phyloP scores from a whole-genome alignment of 228 moss, liverwort and hornwort genomes.

The Sphagnum fallax region DNA sequence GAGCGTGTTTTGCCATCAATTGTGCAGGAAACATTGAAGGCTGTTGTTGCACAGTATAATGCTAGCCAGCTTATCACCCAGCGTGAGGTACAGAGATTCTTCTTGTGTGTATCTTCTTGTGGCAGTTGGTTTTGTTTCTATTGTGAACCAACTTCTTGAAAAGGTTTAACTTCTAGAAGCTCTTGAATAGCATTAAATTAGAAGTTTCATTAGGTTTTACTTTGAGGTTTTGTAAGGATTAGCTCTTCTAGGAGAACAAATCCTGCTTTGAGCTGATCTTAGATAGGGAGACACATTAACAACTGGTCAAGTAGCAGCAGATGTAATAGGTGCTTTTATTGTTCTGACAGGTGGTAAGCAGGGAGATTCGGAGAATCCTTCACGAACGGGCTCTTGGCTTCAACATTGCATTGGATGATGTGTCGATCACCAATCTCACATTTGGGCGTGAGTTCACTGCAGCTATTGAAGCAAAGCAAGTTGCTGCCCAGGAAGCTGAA shows the following conservation, averaged over 20 bases:
- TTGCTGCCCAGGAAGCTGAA: slow-evolving; percentile 18
- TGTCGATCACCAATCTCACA: slow-evolving; percentile 18
- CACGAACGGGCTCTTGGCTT: slow-evolving; percentile 8
- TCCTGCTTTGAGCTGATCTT: too few species aligned
- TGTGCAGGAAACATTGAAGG: slow-evolving; percentile 11
- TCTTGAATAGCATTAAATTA: too few species aligned
- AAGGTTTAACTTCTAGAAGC: too few species aligned
- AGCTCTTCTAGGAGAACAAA: too few species aligned
- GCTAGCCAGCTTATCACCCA: slow-evolving; percentile 12
- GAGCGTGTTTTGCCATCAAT: slow-evolving; percentile 11
- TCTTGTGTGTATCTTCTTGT: too few species aligned
- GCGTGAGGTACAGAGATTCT: neutral
- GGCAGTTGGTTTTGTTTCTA: too few species aligned
- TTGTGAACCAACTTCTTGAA: too few species aligned
- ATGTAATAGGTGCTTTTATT: too few species aligned
- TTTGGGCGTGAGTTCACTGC: slow-evolving; percentile 17
- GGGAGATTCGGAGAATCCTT: slow-evolving; percentile 9
- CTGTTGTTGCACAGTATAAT: slow-evolving; percentile 10
- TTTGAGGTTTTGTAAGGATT: too few species aligned
- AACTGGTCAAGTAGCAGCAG: too few species aligned
- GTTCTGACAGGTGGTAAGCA: slow-evolving; percentile 5
- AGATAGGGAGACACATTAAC: too few species aligned
- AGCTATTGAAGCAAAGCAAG: slow-evolving; percentile 16
- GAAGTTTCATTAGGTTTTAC: too few species aligned
- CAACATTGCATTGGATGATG: slow-evolving; percentile 18